Conservation (phyloP, 1,284 basidiomycete genomes). For the Sphaerobolus stellatus region DNA sequence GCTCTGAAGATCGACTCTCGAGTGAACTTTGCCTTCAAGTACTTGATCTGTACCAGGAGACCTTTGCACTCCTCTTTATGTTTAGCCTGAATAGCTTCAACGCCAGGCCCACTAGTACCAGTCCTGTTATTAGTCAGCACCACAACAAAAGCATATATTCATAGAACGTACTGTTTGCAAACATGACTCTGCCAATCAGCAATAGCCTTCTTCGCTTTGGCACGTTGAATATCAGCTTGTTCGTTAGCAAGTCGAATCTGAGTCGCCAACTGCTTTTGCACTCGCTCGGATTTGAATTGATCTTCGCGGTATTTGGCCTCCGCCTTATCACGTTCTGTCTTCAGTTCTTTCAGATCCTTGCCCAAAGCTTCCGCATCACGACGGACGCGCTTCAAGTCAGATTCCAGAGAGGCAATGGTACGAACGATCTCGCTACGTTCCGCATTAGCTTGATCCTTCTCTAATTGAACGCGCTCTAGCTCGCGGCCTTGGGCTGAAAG, state of each 20-base stretch:
- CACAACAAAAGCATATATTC: too few relatives aligned
- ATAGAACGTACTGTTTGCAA: constrained; percentile 50
- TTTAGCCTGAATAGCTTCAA: constrained; percentile 51
- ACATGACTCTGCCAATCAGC: constrained; percentile 54
- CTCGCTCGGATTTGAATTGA: constrained; percentile 50
- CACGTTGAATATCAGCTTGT: constrained; percentile 60
- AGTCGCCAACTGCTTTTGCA: constrained; percentile 62
- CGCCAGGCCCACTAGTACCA: constrained; percentile 56
- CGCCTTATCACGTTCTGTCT: constrained; percentile 62
- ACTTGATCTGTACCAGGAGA: constrained; percentile 83
- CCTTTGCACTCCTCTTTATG: constrained; percentile 89
- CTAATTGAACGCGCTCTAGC: constrained; percentile 57
- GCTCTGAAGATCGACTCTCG: constrained; percentile 83
- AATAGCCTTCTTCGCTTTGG: constrained; percentile 42
- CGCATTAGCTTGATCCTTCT: constrained; percentile 56
- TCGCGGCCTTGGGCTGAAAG: constrained; percentile 63
- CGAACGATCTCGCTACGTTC: constrained; percentile 64
- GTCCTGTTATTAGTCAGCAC: too few relatives aligned
- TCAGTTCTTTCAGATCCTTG: constrained; percentile 66
- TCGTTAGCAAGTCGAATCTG: constrained; percentile 67
- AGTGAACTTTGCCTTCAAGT: constrained; percentile 89
- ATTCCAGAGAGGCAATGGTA: constrained; percentile 62
- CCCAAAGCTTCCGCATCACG: constrained; percentile 73
- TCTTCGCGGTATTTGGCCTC: constrained; percentile 57
- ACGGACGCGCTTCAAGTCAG: constrained; percentile 67